Evolutionary conservation across 371 early-diverging fungal genomes (phyloP), one percentile per base, ranked within the genome.

Genomic region (Syncephalastrum monosporum): DNA sequence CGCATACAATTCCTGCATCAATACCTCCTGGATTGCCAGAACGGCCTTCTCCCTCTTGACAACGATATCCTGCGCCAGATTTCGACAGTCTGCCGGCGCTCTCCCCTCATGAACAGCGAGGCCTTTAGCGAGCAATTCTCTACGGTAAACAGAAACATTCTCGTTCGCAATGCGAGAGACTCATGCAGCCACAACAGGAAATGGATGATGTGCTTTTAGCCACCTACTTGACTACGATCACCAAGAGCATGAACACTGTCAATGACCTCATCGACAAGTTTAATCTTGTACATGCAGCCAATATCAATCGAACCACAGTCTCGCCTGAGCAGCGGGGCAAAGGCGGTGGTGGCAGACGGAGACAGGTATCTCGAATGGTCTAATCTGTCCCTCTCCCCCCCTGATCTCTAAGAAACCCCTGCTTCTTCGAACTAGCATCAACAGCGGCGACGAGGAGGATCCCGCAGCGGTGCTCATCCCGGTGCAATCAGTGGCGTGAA

Each of bases 31-130:
- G 91, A 88, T 59, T 84, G 81, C 13, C 77, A 88, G 47, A 63
- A 72, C 57, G 92, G 86, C 29, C 46, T 50, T 13, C 63, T 91
- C 16, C 88, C 90, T 16, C 68, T 74, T 47, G 89, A 93, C 61
- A 89, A 91, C 67, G 86, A 85, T 57, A 66, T 91, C 47, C 69
- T 92, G 47, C 87, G 94, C 17, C 88, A 91, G 57, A 89, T 92
- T 19, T 75, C 89, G 1, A 85, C 86, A 60, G 63, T 92, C 19
- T 84, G 87, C 61, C 83, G 82, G 61, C 78, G 91, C 46, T 72
- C 91, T 12, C 91, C 92, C 4, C 79, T 89, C 3, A 82, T 89
- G 51, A 79, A 87, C 33, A 78, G 77, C 19, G 61, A 69, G 16
- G 88, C 89, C 21, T 92, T 90, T 73, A 65, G 82, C 25, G 70